Evolutionary conservation across 208 protist genomes (phyloP).

Genomic region (Naegleria gruberi): DNA sequence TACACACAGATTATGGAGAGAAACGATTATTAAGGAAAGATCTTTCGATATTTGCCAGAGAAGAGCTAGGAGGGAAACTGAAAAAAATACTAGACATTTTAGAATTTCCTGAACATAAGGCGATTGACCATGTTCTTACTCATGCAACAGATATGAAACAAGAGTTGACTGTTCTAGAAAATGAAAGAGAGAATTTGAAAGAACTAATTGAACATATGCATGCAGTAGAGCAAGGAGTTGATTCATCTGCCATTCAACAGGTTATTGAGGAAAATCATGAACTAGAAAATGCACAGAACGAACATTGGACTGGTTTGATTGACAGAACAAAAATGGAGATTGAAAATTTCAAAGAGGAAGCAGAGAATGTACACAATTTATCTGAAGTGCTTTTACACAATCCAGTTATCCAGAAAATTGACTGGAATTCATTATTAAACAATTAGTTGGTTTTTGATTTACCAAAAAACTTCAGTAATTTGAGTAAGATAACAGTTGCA

Average conservation of each 20-base stretch:
- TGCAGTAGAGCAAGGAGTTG: not conserved
- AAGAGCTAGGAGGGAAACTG: not conserved
- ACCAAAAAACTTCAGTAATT: not conserved
- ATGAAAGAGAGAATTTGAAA: not conserved
- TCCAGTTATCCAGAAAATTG: not conserved
- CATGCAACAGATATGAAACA: not conserved
- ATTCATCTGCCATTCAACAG: too few relatives aligned
- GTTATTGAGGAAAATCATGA: not conserved
- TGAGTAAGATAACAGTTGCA: not conserved
- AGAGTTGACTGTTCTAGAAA: not conserved
- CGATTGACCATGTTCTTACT: not conserved
- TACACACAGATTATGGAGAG: not conserved
- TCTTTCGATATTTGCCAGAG: not conserved
- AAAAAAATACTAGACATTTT: not conserved
- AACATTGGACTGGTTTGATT: not conserved
- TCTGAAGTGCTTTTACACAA: not conserved
- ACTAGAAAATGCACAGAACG: not conserved
- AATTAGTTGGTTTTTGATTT: not conserved
- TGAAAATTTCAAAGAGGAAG: not conserved
- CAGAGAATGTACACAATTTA: not conserved
- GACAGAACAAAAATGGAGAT: not conserved
- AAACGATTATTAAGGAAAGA: not conserved
- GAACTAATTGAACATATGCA: not conserved
- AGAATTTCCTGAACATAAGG: not conserved
- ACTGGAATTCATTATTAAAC: not conserved